Base-by-base conservation (phyloP, 805 yeast species). In the Debaryomyces prosopidis region DNA sequence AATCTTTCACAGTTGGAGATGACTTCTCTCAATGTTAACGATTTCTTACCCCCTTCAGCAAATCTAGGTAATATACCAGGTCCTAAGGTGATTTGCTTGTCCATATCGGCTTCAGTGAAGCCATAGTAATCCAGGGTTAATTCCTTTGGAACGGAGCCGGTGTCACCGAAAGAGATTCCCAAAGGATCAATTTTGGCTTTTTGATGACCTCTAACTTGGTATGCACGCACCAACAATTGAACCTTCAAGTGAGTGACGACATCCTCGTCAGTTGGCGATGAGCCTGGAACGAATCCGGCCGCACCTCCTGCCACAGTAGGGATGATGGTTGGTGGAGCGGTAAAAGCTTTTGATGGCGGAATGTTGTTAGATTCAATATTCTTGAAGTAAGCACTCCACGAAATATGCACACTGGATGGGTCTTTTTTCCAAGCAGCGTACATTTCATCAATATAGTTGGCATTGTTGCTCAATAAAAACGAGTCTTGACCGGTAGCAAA, bases 201-300 rank as follows among this genome's bases (percentile, higher is more conserved):
- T 68, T 85, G 87, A 69, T 94, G 99, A 55, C 99, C 99, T 71
- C 98, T 84, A 43, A 94, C 99, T 76, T 94, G 99, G 73, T 91
- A 94, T 26, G 99, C 99, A 69, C 99, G 87, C 52, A 95, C 97
- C 59, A 94, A 79, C 58, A 94, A 81, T 77, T 94, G 99, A 14
- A 90, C 95, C 69, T 94, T 94, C 77, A 94, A 81, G 68, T 94
- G 98, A 51, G 88, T 79, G 52, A 87, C 78, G 37, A 91, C 89
- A 53, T 84, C 89, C 60, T 82, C 81, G 52, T 73, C 66, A 48
- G 66, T 67, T 26, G 74, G 76, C 36, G 59, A 60, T 40, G 79
- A 77, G 20, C 79, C 80, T 27, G 84, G 87, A 39, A 81, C 73
- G 52, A 80, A 75, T 38, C 83, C 80, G 36, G 85, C 83, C 35